phyloP scores from a whole-genome alignment of 139 green algal species.

The Coelastrella sp. region DNA sequence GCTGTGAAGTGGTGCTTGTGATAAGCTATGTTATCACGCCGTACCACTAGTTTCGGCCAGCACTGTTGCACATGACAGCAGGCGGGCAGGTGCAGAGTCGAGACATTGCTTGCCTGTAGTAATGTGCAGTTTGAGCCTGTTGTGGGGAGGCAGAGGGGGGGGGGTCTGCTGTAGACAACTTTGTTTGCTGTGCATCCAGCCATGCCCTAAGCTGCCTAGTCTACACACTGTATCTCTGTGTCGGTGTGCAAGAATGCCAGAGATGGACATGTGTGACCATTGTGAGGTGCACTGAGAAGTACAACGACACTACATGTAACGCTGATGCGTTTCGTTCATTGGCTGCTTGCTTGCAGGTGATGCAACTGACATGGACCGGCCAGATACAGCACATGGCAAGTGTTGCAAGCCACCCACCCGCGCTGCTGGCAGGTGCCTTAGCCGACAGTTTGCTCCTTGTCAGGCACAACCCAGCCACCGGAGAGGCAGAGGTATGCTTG shows the following conservation, averaged over 20 bases:
- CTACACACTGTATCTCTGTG: too few relatives aligned
- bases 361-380: conserved; percentile 66
- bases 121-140: too few relatives aligned
- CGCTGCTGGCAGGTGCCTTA: conserved; percentile 55
- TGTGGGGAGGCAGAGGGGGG: neutral
- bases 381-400: conserved; percentile 46
- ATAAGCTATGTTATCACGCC: too few relatives aligned
- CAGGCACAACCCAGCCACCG: conserved; percentile 26
- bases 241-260: too few relatives aligned
- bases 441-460: conserved; percentile 60
- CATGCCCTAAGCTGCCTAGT: too few relatives aligned
- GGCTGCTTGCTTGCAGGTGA: conserved; percentile 5
- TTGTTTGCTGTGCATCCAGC: too few relatives aligned
- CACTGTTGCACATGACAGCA: conserved; percentile 56
- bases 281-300: too few relatives aligned
- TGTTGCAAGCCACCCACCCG: conserved; percentile 36
- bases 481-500: conserved; percentile 11
- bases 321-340: neutral
- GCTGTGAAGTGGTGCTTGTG: too few relatives aligned
- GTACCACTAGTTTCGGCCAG: too few relatives aligned
- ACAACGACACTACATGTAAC: neutral
- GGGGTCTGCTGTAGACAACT: too few relatives aligned
- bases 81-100: conserved; percentile 54
- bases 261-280: too few relatives aligned
- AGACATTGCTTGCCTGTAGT: neutral